Base-by-base conservation (phyloP, 768 basidiomycete species). In the Mycena chlorophos region DNA sequence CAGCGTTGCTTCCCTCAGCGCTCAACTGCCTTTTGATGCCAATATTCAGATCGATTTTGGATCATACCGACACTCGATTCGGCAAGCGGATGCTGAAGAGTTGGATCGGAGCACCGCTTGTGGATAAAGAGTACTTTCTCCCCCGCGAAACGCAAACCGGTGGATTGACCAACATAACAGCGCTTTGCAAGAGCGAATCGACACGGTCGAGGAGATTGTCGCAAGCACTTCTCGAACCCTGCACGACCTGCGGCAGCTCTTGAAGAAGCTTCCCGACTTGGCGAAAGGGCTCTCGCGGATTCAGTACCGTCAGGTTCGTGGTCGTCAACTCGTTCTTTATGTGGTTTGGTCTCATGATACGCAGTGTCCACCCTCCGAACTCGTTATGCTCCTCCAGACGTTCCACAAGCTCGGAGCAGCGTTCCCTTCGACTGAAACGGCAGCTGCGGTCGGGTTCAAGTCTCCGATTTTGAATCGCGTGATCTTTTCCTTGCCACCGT, bases 21-120 rank as follows among this genome's bases (percentile, higher is more conserved):
- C 8, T 16, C 23, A 20, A 20, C 34, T 52, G 5, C 51, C 22
- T n/a, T 22, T 34, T 13, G 8, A 8, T 34, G n/a, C 10, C n/a
- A 37, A n/a, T 4, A 30, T 14, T 26, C 10, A 62, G 60, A 17
- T 62, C 87, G 83, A 79, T 95, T 5, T 75, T 99, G 50, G 91
- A 98, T 73, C 83, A 83, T 55, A 96, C 94, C 28, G 82, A 83
- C 60, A 98, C 96, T 2, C 85, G 82, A 60, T 97, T 97, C 77
- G 96, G 96, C 13, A 84, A 89, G 19, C 78, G 96, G 51, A 71
- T 91, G 63, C 75, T 99, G 52, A 83, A 84, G 56, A 83, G 76
- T 57, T 99, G 96, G 96, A 79, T 98, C 6, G 90, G 91, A 1
- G 79, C 83, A 63, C 96, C 96, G 1, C 78, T 98, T 39, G 77